These are phyloP conservation scores for Candida peoriensis DNA, from an alignment of 805 yeast species.

Conservation along the genomic window DNA sequence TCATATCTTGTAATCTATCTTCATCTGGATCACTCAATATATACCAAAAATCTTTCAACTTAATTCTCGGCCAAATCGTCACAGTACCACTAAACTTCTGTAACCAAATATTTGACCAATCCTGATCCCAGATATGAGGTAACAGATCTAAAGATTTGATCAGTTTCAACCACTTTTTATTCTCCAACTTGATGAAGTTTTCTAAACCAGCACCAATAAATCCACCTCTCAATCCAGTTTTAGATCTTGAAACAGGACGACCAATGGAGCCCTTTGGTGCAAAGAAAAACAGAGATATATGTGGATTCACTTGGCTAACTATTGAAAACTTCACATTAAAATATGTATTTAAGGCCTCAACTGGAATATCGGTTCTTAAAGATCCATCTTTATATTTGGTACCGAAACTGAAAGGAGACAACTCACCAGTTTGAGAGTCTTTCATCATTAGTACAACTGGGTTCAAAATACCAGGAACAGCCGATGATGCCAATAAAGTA, in stretches of 20 bases:
- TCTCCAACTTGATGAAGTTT: slow-evolving; percentile 64
- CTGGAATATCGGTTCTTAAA: slow-evolving; percentile 72
- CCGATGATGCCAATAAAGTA: slow-evolving; percentile 67
- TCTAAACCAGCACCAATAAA: slow-evolving; percentile 69
- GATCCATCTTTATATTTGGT: slow-evolving; percentile 75
- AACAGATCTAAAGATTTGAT: slow-evolving; percentile 59
- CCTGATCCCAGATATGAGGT: slow-evolving; percentile 67
- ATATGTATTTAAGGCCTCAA: slow-evolving; percentile 66
- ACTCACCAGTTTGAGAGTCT: slow-evolving; percentile 29
- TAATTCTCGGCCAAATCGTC: slow-evolving; percentile 70
- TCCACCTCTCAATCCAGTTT: slow-evolving; percentile 69
- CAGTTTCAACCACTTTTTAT: slow-evolving; percentile 71
- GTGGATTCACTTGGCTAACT: slow-evolving; percentile 83
- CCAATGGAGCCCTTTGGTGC: slow-evolving; percentile 82
- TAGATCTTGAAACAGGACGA: slow-evolving; percentile 60
- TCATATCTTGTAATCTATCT: slow-evolving; percentile 48
- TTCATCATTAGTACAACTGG: slow-evolving; percentile 80
- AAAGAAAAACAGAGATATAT: slow-evolving; percentile 67
- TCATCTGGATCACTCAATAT: slow-evolving; percentile 66
- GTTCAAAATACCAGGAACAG: slow-evolving; percentile 77
- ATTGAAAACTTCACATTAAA: slow-evolving; percentile 72
- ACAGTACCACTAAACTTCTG: slow-evolving; percentile 73
- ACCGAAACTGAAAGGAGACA: slow-evolving; percentile 69
- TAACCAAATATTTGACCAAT: slow-evolving; percentile 74
- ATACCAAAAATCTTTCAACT: slow-evolving; percentile 52